These are phyloP conservation scores for Dioszegia crocea DNA, from an alignment of 768 basidiomycete genomes.

Conservation along the genomic window DNA sequence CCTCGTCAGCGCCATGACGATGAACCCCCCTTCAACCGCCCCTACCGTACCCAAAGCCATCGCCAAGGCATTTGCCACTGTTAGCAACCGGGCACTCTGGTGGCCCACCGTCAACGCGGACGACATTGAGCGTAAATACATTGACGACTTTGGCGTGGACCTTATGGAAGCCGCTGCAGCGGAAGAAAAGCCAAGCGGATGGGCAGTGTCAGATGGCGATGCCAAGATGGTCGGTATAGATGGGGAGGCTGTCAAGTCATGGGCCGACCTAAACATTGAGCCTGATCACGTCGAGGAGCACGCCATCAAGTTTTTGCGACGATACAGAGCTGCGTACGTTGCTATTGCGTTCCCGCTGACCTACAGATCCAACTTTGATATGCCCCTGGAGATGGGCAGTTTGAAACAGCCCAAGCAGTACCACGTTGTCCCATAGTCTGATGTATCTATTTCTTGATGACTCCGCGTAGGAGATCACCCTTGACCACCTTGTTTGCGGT, in stretches of 20 bases:
- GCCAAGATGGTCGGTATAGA: slow-evolving; percentile 48
- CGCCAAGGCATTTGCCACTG: slow-evolving; percentile 62
- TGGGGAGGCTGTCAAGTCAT: slow-evolving; percentile 60
- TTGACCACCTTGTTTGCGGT: slow-evolving; percentile 65
- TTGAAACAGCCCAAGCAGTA: slow-evolving; percentile 48
- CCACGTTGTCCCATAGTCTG: slow-evolving; percentile 43
- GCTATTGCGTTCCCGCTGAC: neutral
- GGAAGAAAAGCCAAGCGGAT: slow-evolving; percentile 28
- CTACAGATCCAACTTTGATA: slow-evolving; percentile 44
- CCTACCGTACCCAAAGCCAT: slow-evolving; percentile 72
- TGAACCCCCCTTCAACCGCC: slow-evolving; percentile 65
- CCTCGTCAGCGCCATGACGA: slow-evolving; percentile 74
- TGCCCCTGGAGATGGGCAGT: slow-evolving; percentile 47
- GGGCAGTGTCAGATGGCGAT: slow-evolving; percentile 20
- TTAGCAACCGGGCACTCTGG: slow-evolving; percentile 67
- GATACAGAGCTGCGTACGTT: slow-evolving; percentile 82
- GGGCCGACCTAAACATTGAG: slow-evolving; percentile 73
- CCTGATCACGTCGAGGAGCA: slow-evolving; percentile 82
- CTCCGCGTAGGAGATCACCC: slow-evolving; percentile 13
- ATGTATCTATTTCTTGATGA: slow-evolving; percentile 1
- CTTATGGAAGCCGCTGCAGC: slow-evolving; percentile 9
- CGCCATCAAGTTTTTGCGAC: slow-evolving; percentile 82
- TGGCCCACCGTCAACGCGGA: slow-evolving; percentile 91
- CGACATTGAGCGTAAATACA: slow-evolving; percentile 79
- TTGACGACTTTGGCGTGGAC: slow-evolving; percentile 65